A percentile compares a stretch with the other conserved stretches of the same genome.
Evolutionary conservation across 2,329 filamentous ascomycete genomes (phyloP).

Genomic region (Colletotrichum aenigma): DNA sequence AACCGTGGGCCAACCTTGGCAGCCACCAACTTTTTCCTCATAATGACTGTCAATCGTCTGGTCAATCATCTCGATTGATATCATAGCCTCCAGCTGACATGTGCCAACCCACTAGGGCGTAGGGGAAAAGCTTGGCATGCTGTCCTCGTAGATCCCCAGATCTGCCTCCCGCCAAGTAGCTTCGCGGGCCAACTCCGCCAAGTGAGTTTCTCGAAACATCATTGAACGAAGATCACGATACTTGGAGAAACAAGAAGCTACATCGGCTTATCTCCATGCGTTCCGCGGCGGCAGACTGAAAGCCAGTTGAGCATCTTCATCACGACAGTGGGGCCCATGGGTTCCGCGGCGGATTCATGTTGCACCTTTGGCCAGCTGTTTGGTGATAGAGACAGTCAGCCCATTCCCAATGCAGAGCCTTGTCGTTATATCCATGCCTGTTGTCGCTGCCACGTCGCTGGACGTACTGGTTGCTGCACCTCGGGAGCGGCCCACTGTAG

Average conservation of each 20-base stretch:
- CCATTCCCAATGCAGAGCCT: background rate
- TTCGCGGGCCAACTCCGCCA: background rate
- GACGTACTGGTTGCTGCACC: background rate
- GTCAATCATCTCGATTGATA: background rate
- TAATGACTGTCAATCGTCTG: background rate
- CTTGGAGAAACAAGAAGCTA: background rate
- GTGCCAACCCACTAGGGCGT: background rate
- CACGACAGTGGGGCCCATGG: background rate
- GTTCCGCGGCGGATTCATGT: background rate
- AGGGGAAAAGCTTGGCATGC: slow-evolving; percentile 1
- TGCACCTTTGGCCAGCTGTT: background rate
- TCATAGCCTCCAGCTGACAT: background rate
- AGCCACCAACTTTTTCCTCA: background rate
- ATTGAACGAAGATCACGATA: background rate
- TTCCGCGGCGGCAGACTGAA: background rate
- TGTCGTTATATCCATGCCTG: background rate
- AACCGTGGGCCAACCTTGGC: background rate
- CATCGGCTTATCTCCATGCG: background rate
- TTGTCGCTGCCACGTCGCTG: background rate
- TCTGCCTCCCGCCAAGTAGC: background rate
- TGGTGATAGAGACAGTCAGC: background rate
- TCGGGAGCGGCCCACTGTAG: background rate
- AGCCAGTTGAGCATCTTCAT: background rate
- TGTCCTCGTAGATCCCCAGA: background rate
- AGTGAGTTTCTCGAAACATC: background rate